phyloP scores from a whole-genome alignment of 2,329 filamentous ascomycete genomes.

The Beauveria varroae region DNA sequence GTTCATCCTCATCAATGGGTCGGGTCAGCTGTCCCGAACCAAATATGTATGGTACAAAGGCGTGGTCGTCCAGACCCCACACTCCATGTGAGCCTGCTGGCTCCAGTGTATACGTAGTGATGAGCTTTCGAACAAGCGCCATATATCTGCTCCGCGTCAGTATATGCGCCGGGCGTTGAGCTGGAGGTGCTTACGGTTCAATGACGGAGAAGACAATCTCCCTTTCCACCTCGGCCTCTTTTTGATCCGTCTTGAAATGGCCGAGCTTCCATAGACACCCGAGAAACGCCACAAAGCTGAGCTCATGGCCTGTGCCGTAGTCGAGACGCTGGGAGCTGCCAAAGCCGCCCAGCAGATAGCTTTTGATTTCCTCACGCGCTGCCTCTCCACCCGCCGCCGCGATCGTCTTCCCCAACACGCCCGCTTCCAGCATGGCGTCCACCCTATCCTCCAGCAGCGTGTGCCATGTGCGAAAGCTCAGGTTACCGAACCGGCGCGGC shows the following conservation, averaged over 20 bases:
- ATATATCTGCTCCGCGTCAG: constrained; percentile 53
- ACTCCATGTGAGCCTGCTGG: constrained; percentile 95
- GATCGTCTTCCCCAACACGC: constrained; percentile 23
- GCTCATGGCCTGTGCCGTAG: constrained; percentile 92
- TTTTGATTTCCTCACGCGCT: constrained; percentile 59
- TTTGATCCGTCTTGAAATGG: constrained; percentile 55
- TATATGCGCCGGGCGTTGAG: background rate
- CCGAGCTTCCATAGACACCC: constrained; percentile 86
- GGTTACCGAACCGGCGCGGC: constrained; percentile 84
- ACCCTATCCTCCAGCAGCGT: constrained; percentile 56
- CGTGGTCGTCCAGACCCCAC: constrained; percentile 98
- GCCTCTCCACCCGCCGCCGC: constrained; percentile 27
- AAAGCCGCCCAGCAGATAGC: constrained; percentile 79
- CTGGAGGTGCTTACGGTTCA: constrained; percentile 57
- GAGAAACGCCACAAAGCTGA: constrained; percentile 90
- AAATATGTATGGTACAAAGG: constrained; percentile 88
- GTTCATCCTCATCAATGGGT: constrained; percentile 53
- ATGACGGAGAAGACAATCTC: constrained; percentile 75
- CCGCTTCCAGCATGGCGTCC: constrained; percentile 26
- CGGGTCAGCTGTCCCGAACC: constrained; percentile 85
- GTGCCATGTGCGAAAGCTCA: constrained; percentile 83
- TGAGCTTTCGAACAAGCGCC: constrained; percentile 71
- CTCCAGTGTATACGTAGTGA: constrained; percentile 86
- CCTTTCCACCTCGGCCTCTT: constrained; percentile 57
- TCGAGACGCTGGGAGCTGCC: constrained; percentile 85